Evolutionary conservation across 495 filamentous ascomycete species (phyloP), one percentile per base, ranked within the genome.

Genomic region (Pyrenopolyporus hunteri): DNA sequence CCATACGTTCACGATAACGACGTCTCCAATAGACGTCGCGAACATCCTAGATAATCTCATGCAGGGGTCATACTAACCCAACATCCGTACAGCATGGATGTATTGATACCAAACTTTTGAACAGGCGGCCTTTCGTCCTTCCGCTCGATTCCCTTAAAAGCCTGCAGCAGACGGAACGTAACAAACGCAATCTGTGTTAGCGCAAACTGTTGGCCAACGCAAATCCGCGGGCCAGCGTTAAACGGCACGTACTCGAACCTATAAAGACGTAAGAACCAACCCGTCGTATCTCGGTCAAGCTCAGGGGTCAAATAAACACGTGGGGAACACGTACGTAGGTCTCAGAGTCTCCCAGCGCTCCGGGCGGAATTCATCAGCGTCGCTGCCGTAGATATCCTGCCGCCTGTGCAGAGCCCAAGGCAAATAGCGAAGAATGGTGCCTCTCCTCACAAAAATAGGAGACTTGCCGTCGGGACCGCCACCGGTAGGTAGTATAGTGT

Each of bases 211-310:
- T 84, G 80, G 11, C 80, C 81, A 19, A 73, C 75, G 76, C 78
- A 87, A 35, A 87, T 85, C n/a, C 86, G 75, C 0, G 86, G 85
- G 0, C 86, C 85, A 0, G 85, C 85, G 44, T 81, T 82, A 59
- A 89, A 89, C 0, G 87, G 86, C 28, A 88, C 56, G 64, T 83
- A 89, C 40, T 84, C 79, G 82, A 80, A 87, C 4, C 78, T 80
- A 22, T n/a, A 7, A 1, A 6, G 10, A n/a, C 33, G 52, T 63
- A 13, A 70, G 61, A 44, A 16, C 17, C 7, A 11, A 13, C 25
- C n/a, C n/a, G n/a, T n/a, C n/a, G n/a, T n/a, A n/a, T n/a, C n/a
- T n/a, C n/a, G n/a, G n/a, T n/a, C n/a, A n/a, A n/a, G n/a, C n/a
- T n/a, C n/a, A n/a, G n/a, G n/a, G n/a, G n/a, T n/a, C n/a, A n/a